Conservation (phyloP, 2,329 filamentous ascomycete genomes). For the Coniochaeta sp. region DNA sequence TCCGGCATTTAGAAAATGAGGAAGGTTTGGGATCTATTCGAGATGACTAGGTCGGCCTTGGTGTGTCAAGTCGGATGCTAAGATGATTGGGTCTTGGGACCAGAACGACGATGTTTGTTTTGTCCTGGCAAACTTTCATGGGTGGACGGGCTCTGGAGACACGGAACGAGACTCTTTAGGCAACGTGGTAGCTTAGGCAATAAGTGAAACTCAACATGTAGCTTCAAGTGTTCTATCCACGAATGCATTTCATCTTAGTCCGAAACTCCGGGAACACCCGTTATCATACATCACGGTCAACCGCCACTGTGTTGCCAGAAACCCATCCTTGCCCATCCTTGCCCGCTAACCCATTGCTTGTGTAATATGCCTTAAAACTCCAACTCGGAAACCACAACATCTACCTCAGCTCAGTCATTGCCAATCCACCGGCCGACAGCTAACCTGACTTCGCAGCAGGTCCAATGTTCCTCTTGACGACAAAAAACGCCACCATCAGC, state of each 20-base stretch:
- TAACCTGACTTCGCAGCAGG: background rate
- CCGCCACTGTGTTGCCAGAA: background rate
- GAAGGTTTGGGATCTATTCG: no score
- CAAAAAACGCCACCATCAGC: slow-evolving; percentile 7
- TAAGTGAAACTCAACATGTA: no score
- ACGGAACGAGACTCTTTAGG: background rate
- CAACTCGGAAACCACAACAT: background rate
- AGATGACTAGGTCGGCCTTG: no score
- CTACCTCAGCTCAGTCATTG: background rate
- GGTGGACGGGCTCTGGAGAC: no score
- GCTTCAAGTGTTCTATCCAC: no score
- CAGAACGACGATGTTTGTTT: no score
- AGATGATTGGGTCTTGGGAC: no score
- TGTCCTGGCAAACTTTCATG: no score
- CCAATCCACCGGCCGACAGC: background rate
- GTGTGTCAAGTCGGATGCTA: no score
- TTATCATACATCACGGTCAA: background rate
- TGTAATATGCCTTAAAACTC: background rate
- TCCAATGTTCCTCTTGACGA: slow-evolving; percentile 3
- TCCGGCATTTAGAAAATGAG: no score
- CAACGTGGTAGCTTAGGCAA: background rate
- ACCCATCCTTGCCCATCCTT: background rate
- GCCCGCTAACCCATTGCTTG: background rate
- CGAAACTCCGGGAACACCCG: background rate
- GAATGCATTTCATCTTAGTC: no score